phyloP scores from a whole-genome alignment of 306 rosid species.

The Quercus agrifolia region DNA sequence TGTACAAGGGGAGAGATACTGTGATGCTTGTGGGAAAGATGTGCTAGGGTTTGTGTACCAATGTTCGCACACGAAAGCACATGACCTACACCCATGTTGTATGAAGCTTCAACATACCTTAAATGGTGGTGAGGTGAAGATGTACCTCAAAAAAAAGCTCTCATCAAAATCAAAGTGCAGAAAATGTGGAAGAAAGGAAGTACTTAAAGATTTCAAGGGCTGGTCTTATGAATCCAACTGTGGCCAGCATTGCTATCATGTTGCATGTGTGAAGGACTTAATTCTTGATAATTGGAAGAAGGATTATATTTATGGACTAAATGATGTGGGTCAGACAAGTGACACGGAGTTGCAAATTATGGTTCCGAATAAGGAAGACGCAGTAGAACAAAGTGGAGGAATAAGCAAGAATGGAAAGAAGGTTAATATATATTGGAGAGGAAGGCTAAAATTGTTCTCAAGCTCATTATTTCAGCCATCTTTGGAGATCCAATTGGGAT shows the following conservation, averaged over 20 bases:
- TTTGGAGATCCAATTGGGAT: constrained; percentile 35
- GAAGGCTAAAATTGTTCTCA: constrained; percentile 21
- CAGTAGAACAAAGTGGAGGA: neutral
- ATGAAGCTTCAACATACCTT: constrained; percentile 20
- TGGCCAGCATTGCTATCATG: constrained; percentile 31
- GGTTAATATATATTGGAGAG: neutral
- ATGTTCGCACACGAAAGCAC: constrained; percentile 7
- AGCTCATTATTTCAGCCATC: constrained; percentile 35
- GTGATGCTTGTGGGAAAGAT: constrained; percentile 54
- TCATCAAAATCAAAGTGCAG: constrained; percentile 16
- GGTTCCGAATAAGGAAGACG: constrained; percentile 6
- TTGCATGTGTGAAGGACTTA: constrained; percentile 42
- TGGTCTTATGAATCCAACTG: constrained; percentile 38
- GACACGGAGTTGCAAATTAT: neutral
- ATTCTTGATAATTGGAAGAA: constrained; percentile 32
- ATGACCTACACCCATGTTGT: constrained; percentile 45
- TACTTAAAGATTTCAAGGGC: constrained; percentile 16
- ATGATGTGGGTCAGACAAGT: neutral
- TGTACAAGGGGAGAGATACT: neutral
- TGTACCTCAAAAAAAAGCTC: constrained; percentile 18
- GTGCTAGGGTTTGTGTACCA: constrained; percentile 40
- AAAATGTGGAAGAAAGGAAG: constrained; percentile 28
- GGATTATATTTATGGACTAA: constrained; percentile 18
- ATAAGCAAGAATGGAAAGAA: constrained; percentile 4
- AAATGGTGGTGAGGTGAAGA: constrained; percentile 8